These are phyloP conservation scores for Trichosporon coremiiforme DNA, from an alignment of 1,284 basidiomycete genomes.

Conservation along the genomic window DNA sequence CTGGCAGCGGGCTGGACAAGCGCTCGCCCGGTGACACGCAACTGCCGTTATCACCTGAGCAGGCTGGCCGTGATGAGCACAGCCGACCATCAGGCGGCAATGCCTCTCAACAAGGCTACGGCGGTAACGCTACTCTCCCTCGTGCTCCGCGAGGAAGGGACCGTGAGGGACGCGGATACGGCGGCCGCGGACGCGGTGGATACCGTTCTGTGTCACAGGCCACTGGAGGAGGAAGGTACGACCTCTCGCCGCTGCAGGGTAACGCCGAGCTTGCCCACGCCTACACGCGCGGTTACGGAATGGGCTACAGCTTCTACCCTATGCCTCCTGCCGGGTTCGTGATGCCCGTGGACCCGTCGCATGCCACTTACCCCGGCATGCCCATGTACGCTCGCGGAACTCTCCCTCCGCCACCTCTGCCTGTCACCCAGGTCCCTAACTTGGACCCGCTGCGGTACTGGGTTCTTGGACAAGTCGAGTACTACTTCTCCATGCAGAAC, in stretches of 20 bases:
- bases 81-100: constrained; percentile 21
- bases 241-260: constrained; percentile 27
- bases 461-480: constrained; percentile 77
- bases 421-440: constrained; percentile 61
- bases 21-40: constrained; percentile 27
- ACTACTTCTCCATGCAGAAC: constrained; percentile 84
- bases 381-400: constrained; percentile 23
- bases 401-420: constrained; percentile 61
- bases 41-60: constrained; percentile 26
- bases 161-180: constrained; percentile 38
- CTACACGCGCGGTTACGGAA: constrained; percentile 37
- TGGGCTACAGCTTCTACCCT: constrained; percentile 41
- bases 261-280: constrained; percentile 28
- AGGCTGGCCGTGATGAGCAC: constrained; percentile 13
- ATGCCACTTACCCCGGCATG: constrained; percentile 17
- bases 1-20: constrained; percentile 36
- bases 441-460: constrained; percentile 68
- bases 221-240: constrained; percentile 24
- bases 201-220: constrained; percentile 27
- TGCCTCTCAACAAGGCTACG: constrained; percentile 37
- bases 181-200: constrained; percentile 35
- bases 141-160: constrained; percentile 38
- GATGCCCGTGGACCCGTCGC: constrained; percentile 26
- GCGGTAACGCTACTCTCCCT: constrained; percentile 29
- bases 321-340: constrained; percentile 30